phyloP scores from a whole-genome alignment of 2,329 filamentous ascomycete species.

The Pseudopyrenochaeta lycopersici region DNA sequence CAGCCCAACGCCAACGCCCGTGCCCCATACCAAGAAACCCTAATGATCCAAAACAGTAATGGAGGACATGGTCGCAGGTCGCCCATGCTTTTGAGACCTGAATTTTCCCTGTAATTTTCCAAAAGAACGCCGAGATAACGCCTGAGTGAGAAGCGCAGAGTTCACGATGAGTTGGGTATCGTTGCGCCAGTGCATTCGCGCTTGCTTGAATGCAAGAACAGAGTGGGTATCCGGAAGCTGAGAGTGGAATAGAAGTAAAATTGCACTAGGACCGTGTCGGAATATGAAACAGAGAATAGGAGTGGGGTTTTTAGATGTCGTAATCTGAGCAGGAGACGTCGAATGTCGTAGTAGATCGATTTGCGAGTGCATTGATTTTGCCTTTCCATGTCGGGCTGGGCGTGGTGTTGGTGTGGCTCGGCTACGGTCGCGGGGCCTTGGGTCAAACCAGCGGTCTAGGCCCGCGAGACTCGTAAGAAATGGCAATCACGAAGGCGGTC shows the following conservation, averaged over 20 bases:
- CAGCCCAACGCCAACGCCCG: conserved; percentile 26
- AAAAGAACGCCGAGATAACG: conserved; percentile 24
- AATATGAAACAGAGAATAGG: conserved; percentile 29
- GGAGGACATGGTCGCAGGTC: conserved; percentile 18
- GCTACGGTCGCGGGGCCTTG: conserved; percentile 7
- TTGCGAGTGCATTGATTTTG: conserved; percentile 8
- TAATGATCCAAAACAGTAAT: conserved; percentile 17
- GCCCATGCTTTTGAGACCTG: conserved; percentile 23
- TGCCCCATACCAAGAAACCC: conserved; percentile 18
- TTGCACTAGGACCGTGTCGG: conserved; percentile 15
- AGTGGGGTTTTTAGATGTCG: conserved; percentile 17
- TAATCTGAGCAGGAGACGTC: background rate
- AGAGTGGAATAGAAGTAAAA: conserved; percentile 14
- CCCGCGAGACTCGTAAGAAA: conserved; percentile 9
- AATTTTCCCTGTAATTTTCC: conserved; percentile 20
- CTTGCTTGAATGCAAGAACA: conserved; percentile 20
- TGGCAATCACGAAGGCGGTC: conserved; percentile 21
- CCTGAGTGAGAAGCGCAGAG: conserved; percentile 17
- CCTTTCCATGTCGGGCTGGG: conserved; percentile 21
- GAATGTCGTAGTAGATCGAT: conserved; percentile 1
- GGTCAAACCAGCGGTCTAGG: conserved; percentile 28
- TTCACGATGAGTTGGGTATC: conserved; percentile 10
- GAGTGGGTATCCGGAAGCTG: conserved; percentile 35
- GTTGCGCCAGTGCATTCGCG: conserved; percentile 7
- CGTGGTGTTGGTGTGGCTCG: conserved; percentile 19